Conservation (phyloP, 345 rosid species). For the Dipteronia sinensis region DNA sequence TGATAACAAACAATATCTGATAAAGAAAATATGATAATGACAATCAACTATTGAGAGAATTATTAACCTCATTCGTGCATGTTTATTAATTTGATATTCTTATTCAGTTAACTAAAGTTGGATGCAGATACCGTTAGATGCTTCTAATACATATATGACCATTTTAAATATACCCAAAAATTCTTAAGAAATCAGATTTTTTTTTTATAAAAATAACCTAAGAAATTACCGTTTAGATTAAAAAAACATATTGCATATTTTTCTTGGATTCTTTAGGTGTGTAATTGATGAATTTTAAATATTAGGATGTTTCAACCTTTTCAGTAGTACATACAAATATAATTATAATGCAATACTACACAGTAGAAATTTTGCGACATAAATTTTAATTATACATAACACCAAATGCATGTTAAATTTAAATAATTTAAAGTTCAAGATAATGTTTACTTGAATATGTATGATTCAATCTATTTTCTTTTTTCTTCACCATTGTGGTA, state of each 20-base stretch:
- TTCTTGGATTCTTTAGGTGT: not conserved
- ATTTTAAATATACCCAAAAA: not conserved
- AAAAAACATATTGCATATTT: not conserved
- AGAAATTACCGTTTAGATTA: too few species aligned
- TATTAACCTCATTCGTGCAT: not conserved
- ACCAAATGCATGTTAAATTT: not conserved
- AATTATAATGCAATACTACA: not conserved
- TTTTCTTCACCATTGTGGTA: not conserved
- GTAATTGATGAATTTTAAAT: not conserved
- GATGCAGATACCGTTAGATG: not conserved
- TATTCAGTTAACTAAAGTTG: not conserved
- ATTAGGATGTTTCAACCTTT: not conserved
- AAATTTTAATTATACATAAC: not conserved
- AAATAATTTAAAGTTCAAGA: not conserved
- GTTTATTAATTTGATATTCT: not conserved
- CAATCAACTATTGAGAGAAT: not conserved
- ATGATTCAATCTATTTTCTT: not conserved
- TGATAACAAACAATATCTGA: not conserved
- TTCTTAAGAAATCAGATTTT: not conserved
- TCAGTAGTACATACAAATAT: too few species aligned
- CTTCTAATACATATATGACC: not conserved
- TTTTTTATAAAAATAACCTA: not conserved
- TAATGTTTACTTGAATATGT: not conserved
- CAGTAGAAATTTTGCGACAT: not conserved
- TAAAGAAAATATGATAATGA: not conserved